Evolutionary conservation across 1,284 basidiomycete species (phyloP).

Genomic region (Gymnopus androsaceus): DNA sequence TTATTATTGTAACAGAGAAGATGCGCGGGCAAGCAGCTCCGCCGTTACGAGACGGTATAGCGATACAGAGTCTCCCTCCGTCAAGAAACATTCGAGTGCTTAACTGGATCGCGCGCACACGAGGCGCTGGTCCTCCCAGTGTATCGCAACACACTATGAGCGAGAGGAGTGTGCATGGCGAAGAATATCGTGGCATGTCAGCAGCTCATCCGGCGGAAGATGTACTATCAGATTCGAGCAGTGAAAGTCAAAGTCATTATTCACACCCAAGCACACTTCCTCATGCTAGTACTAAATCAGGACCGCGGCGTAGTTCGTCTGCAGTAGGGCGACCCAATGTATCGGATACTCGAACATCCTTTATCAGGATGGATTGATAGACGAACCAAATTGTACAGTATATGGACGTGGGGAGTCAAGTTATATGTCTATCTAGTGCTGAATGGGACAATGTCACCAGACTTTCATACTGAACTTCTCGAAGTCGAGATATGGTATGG

Average conservation of each 20-base stretch:
- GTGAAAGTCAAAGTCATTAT: slow-evolving; percentile 6
- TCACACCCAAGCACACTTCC: slow-evolving; percentile 3
- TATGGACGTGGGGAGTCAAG: too few species aligned
- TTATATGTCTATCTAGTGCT: too few species aligned
- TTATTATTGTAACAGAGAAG: background rate
- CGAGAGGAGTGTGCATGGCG: background rate
- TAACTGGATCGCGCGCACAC: slow-evolving; percentile 7
- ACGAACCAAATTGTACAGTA: background rate
- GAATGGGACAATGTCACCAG: too few species aligned
- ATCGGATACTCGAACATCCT: background rate
- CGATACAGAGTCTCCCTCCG: slow-evolving; percentile 11
- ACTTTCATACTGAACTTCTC: too few species aligned
- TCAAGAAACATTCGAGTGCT: slow-evolving; percentile 10
- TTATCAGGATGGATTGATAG: background rate
- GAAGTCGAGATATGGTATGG: too few species aligned
- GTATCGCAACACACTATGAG: slow-evolving; percentile 6
- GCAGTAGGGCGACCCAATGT: background rate
- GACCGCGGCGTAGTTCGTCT: background rate
- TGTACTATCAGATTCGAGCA: background rate
- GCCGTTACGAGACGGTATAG: background rate
- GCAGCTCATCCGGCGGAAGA: background rate
- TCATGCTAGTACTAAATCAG: background rate
- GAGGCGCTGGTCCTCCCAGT: slow-evolving; percentile 7
- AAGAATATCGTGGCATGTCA: background rate
- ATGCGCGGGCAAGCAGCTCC: slow-evolving; percentile 9